Evolutionary conservation across 371 early-diverging fungal genomes (phyloP), one percentile per base, ranked within the genome.

Genomic region (Mortierella sp.): DNA sequence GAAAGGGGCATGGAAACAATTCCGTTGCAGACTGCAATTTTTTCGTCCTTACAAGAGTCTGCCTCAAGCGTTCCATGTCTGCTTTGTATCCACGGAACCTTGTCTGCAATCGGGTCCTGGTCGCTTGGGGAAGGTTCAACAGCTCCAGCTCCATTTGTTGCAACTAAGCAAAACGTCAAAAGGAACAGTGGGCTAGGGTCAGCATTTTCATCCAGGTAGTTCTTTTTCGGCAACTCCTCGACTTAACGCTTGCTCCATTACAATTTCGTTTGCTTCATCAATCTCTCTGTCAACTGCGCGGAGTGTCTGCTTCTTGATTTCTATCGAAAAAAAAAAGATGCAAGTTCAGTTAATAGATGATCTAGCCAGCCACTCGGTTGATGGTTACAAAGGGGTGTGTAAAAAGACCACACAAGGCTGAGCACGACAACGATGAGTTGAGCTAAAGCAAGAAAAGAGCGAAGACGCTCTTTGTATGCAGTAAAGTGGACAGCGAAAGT

Each of bases 111-210:
- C 89, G 89, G 42, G 85, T 82, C 38, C 91, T 88, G 21, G 83
- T 72, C 23, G 89, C 80, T 3, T 87, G 82, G 10, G 92, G 89
- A n/a, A 94, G 85, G 49, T 93, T 91, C 23, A 89, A 70, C 10
- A 94, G 83, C 74, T 96, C 97, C 83, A 95, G 87, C 68, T 96
- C 96, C 94, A 97, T 94, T 84, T 95, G 95, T 52, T 89, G 89
- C 45, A 94, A 71, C 95, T 94, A 57, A 12, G 2, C 6, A 34
- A 34, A 10, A 10, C 10, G 51, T 31, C 9, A 28, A 14, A 18
- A 18, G 45, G 5, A 19, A n/a, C n/a, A 45, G 30, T 18, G 24
- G n/a, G 54, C n/a, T 13, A 53, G 49, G 43, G 9, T 48, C 18
- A 48, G 2, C 23, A 28, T 26, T 26, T 41, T 21, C 24, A 54